phyloP scores from a whole-genome alignment of 345 rosid genomes.

The Erysimum cheiranthoides region DNA sequence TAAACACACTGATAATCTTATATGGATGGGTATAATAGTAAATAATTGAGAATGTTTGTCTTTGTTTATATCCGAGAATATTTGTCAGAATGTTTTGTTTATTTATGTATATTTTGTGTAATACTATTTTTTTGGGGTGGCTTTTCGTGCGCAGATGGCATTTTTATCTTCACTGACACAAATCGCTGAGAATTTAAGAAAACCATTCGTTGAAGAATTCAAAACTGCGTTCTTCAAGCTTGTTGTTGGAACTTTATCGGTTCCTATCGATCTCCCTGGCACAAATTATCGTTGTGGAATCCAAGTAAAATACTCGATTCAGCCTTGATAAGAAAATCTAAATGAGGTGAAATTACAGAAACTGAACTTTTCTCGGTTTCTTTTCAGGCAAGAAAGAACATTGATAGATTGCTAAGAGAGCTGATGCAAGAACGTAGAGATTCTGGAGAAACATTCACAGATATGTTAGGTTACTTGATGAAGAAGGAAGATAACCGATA shows the following conservation, averaged over 20 bases:
- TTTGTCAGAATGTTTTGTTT: not conserved
- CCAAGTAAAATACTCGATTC: slow-evolving; percentile 52
- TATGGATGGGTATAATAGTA: slow-evolving; percentile 3
- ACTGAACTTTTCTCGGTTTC: not conserved
- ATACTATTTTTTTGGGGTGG: not conserved
- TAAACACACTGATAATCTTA: not conserved
- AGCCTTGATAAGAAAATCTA: not conserved
- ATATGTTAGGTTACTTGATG: slow-evolving; percentile 70
- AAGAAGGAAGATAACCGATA: slow-evolving; percentile 55
- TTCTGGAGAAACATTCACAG: slow-evolving; percentile 52
- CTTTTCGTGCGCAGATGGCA: slow-evolving; percentile 68
- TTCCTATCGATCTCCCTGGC: slow-evolving; percentile 81
- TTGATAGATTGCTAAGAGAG: slow-evolving; percentile 50
- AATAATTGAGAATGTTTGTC: slow-evolving; percentile 21
- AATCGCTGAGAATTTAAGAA: slow-evolving; percentile 56
- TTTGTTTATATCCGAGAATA: not conserved
- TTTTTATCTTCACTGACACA: slow-evolving; percentile 61
- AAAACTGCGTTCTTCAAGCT: slow-evolving; percentile 72
- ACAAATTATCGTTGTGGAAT: slow-evolving; percentile 72
- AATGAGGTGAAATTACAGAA: not conserved
- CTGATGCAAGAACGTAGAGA: slow-evolving; percentile 64
- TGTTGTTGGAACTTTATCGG: slow-evolving; percentile 74
- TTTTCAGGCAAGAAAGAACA: slow-evolving; percentile 64
- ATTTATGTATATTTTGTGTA: not conserved
- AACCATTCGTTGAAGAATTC: slow-evolving; percentile 48